These are phyloP conservation scores for Botrytis byssoidea DNA, from an alignment of 2,329 filamentous ascomycete species.

Conservation along the genomic window DNA sequence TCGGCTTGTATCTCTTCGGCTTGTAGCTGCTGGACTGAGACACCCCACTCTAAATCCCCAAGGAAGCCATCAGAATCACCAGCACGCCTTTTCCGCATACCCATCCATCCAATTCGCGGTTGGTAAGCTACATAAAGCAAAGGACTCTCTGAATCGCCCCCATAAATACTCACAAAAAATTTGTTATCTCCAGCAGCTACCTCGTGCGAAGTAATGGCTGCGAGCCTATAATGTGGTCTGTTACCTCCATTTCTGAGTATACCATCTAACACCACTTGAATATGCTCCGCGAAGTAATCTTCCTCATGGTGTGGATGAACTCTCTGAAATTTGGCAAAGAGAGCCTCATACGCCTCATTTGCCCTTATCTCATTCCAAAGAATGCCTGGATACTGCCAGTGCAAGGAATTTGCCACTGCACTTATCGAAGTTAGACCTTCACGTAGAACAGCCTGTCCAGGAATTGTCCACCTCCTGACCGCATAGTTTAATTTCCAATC, in stretches of 20 bases:
- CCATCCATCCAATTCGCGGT: background rate
- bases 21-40: background rate
- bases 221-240: background rate
- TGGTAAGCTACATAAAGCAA: background rate
- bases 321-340: background rate
- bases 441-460: background rate
- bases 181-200: background rate
- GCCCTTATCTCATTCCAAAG: background rate
- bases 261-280: background rate
- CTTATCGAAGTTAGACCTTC: background rate
- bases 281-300: background rate
- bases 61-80: background rate
- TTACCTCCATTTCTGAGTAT: background rate
- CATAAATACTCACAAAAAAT: background rate
- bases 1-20: no score
- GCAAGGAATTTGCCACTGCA: constrained; percentile 4
- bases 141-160: background rate
- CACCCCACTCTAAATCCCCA: background rate
- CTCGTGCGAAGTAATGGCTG: background rate
- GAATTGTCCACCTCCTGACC: background rate
- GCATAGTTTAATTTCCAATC: background rate
- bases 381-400: background rate
- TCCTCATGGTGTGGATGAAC: background rate
- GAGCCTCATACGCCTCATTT: background rate
- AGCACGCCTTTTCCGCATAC: background rate